Evolutionary conservation across 495 filamentous ascomycete genomes (phyloP).

Genomic region (Rostrohypoxylon terebratum): DNA sequence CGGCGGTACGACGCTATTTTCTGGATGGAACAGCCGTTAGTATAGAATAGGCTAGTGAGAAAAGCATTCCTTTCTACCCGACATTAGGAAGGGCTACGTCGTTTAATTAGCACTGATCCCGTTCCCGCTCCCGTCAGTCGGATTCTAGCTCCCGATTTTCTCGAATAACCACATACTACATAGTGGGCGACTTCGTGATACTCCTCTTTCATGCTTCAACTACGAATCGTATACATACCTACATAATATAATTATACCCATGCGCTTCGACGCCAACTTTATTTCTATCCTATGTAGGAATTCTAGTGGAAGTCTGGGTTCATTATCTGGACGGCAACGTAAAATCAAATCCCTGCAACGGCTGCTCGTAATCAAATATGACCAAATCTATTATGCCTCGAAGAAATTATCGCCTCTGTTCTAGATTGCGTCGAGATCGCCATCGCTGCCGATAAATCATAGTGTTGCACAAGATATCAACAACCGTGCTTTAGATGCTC

Average conservation of each 20-base stretch:
- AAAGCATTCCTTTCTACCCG: not conserved
- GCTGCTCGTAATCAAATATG: not conserved
- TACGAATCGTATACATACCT: not conserved
- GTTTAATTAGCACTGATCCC: constrained; percentile 1
- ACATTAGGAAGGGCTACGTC: constrained; percentile 1
- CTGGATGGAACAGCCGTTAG: not conserved
- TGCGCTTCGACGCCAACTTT: not conserved
- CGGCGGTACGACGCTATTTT: not conserved
- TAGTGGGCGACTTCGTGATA: not conserved
- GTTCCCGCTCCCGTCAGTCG: not conserved
- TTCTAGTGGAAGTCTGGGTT: not conserved
- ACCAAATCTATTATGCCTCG: not conserved
- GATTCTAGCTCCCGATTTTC: not conserved
- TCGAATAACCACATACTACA: not conserved
- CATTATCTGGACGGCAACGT: not conserved
- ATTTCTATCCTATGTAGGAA: not conserved
- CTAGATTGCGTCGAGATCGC: not conserved
- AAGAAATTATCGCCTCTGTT: not conserved
- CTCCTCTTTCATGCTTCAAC: not conserved
- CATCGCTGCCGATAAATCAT: not conserved
- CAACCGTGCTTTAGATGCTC: not conserved
- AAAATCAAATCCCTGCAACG: not conserved
- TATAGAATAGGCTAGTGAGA: not conserved
- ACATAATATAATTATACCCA: too few relatives aligned
- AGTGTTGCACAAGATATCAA: not conserved